Evolutionary conservation across 2,329 filamentous ascomycete genomes (phyloP).

Genomic region (Ophiognomonia clavigignenti-juglandacearum): DNA sequence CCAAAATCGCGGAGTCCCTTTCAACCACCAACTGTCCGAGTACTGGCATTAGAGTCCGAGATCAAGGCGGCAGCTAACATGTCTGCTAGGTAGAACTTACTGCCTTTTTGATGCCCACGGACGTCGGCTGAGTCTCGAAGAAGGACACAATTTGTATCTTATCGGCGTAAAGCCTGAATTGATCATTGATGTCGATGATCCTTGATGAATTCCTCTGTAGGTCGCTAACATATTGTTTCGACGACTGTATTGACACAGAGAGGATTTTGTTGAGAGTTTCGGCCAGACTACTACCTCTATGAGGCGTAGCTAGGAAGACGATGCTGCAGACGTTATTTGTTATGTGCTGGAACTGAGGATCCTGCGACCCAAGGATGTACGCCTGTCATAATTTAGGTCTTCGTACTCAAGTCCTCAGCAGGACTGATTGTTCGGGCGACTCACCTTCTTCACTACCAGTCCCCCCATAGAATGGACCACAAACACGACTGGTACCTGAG

Average conservation of each 20-base stretch:
- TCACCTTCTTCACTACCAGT: conserved; percentile 21
- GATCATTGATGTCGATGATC: neutral
- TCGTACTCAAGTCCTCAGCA: too few relatives aligned
- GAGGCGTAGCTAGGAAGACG: conserved; percentile 24
- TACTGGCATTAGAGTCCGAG: neutral
- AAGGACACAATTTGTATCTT: neutral
- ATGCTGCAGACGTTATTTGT: conserved; percentile 18
- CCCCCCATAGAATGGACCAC: conserved; percentile 24
- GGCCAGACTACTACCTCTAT: conserved; percentile 21
- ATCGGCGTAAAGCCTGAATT: neutral
- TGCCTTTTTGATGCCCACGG: neutral
- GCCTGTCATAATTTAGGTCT: neutral
- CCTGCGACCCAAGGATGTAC: conserved; percentile 19
- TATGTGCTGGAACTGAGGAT: conserved; percentile 20
- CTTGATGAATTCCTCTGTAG: neutral
- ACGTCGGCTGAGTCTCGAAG: neutral
- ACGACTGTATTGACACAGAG: neutral
- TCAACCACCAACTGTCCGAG: neutral
- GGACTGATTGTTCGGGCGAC: neutral
- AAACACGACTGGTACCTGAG: conserved; percentile 20
- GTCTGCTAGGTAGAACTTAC: neutral
- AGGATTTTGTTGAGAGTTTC: conserved; percentile 19
- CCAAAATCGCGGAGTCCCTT: neutral
- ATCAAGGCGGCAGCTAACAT: neutral
- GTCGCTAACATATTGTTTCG: neutral